Evolutionary conservation across 768 basidiomycete genomes (phyloP).

Genomic region (Amanita muscaria): DNA sequence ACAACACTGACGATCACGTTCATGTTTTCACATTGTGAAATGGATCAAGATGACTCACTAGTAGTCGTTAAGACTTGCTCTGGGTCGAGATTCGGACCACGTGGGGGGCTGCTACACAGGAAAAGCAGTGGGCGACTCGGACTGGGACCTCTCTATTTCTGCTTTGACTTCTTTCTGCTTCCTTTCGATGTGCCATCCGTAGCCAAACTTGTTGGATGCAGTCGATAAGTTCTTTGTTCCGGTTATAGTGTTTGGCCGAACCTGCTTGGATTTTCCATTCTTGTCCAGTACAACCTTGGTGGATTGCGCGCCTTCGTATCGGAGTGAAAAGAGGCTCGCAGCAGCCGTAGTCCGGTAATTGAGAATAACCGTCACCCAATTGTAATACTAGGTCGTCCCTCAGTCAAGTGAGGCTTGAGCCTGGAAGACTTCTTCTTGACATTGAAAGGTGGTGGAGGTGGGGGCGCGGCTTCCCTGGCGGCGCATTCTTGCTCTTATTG

Average conservation of each 20-base stretch:
- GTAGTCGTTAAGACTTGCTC: constrained; percentile 38
- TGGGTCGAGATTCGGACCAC: constrained; percentile 31
- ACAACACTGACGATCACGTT: constrained; percentile 47
- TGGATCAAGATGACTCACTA: constrained; percentile 52
- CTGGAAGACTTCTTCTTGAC: too few species aligned
- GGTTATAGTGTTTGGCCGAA: constrained; percentile 43
- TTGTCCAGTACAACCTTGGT: constrained; percentile 25
- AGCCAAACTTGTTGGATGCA: constrained; percentile 48
- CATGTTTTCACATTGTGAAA: constrained; percentile 62
- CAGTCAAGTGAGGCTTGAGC: too few species aligned
- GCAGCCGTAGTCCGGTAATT: constrained; percentile 30
- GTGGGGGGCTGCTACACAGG: constrained; percentile 15
- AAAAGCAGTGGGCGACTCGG: constrained; percentile 7
- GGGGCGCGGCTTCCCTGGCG: constrained; percentile 41
- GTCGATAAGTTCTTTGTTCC: constrained; percentile 52
- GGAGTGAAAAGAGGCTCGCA: constrained; percentile 47
- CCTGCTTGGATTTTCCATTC: constrained; percentile 33
- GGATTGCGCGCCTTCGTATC: constrained; percentile 46
- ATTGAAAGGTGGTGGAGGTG: too few species aligned
- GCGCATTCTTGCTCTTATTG: constrained; percentile 41
- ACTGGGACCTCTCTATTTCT: constrained; percentile 20
- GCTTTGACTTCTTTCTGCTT: constrained; percentile 34
- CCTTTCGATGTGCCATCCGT: constrained; percentile 61
- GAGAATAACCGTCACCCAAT: too few species aligned
- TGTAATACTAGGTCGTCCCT: too few species aligned